These are phyloP conservation scores for Trichomonas vaginalis DNA, from an alignment of 208 protist species.

Conservation along the genomic window DNA sequence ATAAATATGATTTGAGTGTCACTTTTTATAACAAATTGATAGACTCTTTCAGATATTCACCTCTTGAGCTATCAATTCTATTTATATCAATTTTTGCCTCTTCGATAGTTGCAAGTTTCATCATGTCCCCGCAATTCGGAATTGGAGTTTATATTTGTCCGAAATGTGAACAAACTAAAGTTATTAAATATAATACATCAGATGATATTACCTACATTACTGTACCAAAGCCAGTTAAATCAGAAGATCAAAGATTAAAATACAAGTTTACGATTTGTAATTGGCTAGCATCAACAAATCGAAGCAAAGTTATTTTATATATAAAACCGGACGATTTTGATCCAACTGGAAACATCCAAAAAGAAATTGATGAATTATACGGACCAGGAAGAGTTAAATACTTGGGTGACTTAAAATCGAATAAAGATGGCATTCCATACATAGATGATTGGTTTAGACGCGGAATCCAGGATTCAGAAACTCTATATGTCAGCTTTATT, in stretches of 20 bases:
- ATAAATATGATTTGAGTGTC: no score
- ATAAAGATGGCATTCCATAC: not conserved
- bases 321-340: not conserved
- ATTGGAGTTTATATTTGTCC: not conserved
- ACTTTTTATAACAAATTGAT: no score
- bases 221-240: not conserved
- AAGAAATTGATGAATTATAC: not conserved
- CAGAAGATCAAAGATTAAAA: not conserved
- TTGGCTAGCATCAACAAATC: not conserved
- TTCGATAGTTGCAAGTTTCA: not conserved
- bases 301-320: not conserved
- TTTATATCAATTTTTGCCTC: not conserved
- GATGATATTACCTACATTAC: not conserved
- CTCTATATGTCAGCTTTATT: not conserved
- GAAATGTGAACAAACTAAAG: not conserved
- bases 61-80: no score
- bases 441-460: constrained; percentile 5
- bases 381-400: not conserved
- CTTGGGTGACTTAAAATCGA: not conserved
- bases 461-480: not conserved
- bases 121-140: not conserved
- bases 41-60: no score
- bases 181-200: not conserved
- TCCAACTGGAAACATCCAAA: not conserved
- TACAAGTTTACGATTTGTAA: not conserved